phyloP scores from a whole-genome alignment of 2,329 filamentous ascomycete species.

The Diaporthe ampelina region DNA sequence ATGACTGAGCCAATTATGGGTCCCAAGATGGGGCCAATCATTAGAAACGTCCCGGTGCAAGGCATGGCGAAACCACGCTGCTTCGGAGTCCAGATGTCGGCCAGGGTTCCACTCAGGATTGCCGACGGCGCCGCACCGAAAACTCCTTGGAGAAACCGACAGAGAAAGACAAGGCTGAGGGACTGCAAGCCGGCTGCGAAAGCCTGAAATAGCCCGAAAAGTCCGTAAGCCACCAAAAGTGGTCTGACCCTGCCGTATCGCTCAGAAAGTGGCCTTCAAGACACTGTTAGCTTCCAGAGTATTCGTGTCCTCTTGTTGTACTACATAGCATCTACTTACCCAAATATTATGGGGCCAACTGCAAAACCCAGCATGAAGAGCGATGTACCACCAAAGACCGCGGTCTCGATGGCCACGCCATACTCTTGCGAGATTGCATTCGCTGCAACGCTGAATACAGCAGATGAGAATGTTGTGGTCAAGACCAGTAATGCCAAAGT shows the following conservation, averaged over 20 bases:
- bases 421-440: slow-evolving; percentile 7
- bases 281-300: background rate
- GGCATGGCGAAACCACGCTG: slow-evolving; percentile 27
- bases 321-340: background rate
- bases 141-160: slow-evolving; percentile 20
- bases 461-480: slow-evolving; percentile 14
- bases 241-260: slow-evolving; percentile 8
- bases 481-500: slow-evolving; percentile 4
- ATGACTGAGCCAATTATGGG: slow-evolving; percentile 22
- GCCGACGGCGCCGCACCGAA: slow-evolving; percentile 14
- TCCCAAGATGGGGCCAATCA: slow-evolving; percentile 2
- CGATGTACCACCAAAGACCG: background rate
- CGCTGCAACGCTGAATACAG: slow-evolving; percentile 5
- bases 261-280: slow-evolving; percentile 5
- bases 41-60: slow-evolving; percentile 1
- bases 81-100: slow-evolving; percentile 26
- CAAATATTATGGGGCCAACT: slow-evolving; percentile 2
- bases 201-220: slow-evolving; percentile 4
- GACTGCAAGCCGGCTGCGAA: slow-evolving; percentile 4
- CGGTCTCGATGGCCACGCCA: background rate
- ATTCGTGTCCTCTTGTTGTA: background rate
- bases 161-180: slow-evolving; percentile 13
- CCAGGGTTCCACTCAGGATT: slow-evolving; percentile 18
- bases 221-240: background rate
- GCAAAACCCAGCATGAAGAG: slow-evolving; percentile 18